Conservation (phyloP, 345 rosid species). For the Lumnitzera littorea region DNA sequence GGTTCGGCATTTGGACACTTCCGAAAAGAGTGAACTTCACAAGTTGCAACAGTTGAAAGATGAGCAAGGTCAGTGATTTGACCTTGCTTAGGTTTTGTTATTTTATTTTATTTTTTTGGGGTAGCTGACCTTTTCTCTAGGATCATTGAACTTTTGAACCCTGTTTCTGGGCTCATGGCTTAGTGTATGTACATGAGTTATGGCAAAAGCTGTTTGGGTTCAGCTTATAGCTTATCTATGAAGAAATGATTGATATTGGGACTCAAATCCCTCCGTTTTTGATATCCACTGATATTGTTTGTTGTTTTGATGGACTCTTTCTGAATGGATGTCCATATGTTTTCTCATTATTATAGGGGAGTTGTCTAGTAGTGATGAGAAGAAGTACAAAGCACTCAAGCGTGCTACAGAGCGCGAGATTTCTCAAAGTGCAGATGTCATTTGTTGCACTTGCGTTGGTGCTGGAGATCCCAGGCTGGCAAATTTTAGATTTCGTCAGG, state of each 20-base stretch:
- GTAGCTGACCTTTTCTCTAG: background rate
- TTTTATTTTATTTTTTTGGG: background rate
- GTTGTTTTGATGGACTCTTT: background rate
- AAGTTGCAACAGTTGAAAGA: slow-evolving; percentile 98
- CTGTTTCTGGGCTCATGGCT: too few species aligned
- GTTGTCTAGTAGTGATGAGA: slow-evolving; percentile 97
- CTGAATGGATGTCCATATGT: background rate
- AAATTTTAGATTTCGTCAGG: slow-evolving; percentile 99
- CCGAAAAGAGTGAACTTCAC: slow-evolving; percentile 98
- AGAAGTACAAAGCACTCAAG: slow-evolving; percentile 93
- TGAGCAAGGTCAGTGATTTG: slow-evolving; percentile 73
- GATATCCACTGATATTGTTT: background rate
- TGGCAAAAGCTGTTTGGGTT: background rate
- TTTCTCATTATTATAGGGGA: slow-evolving; percentile 49
- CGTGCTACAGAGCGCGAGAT: slow-evolving; percentile 97
- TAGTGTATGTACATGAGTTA: background rate
- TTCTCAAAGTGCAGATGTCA: slow-evolving; percentile 99
- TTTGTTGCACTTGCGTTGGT: slow-evolving; percentile 98
- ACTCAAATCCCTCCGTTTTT: background rate
- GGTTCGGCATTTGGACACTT: slow-evolving; percentile 99
- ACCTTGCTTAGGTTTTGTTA: background rate
- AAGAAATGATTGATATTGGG: background rate
- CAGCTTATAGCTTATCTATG: too few species aligned
- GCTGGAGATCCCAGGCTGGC: slow-evolving; percentile 98
- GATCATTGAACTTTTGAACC: background rate